Percentiles rank a stretch among this genome's conserved stretches.
Conservation (phyloP, 148 eudicot genomes). For the Amaranthus hypochondriacus region DNA sequence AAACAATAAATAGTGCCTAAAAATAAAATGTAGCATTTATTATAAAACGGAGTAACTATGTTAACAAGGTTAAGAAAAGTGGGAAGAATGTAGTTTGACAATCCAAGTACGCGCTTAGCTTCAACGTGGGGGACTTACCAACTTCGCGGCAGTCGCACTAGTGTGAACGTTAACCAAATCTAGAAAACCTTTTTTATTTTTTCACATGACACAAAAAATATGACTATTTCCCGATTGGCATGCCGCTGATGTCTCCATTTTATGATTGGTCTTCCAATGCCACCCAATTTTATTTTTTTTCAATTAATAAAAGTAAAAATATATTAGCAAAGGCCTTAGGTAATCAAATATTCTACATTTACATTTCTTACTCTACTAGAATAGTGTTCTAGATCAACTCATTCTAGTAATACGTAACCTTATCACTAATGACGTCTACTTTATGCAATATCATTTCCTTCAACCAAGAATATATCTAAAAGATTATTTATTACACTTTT, state of each 20-base stretch:
- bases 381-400: constrained; percentile 1
- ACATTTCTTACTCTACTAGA: background rate
- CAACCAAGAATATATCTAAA: no score
- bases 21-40: no score
- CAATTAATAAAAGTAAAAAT: no score
- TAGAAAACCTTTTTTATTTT: background rate
- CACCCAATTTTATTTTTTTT: background rate
- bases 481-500: no score
- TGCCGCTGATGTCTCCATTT: constrained; percentile 15
- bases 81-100: background rate
- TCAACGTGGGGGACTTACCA: constrained; percentile 7
- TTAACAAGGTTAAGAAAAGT: background rate
- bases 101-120: constrained; percentile 12
- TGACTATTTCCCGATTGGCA: constrained; percentile 14
- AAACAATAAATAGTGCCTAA: no score
- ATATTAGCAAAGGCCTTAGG: constrained; percentile 11
- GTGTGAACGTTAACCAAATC: background rate
- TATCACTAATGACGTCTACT: no score
- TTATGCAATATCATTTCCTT: no score
- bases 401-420: no score
- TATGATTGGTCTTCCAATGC: constrained; percentile 14
- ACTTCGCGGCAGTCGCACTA: constrained; percentile 1
- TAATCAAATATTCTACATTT: constrained; percentile 2
- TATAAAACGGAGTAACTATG: no score
- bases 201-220: background rate